Evolutionary conservation across 345 rosid species (phyloP).

Genomic region (Zanthoxylum bungeanum): DNA sequence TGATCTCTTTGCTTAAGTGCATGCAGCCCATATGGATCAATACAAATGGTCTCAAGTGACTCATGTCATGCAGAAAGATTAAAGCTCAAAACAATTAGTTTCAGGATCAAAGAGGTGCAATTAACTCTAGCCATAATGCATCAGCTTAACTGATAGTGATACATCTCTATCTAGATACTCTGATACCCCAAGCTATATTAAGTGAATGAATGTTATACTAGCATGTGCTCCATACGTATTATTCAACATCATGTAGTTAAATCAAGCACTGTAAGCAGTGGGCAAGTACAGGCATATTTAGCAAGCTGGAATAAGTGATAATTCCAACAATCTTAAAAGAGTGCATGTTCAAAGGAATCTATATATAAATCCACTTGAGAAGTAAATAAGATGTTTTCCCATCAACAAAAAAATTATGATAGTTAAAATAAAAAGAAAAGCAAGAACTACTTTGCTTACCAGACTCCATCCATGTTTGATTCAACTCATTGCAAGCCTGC

Average conservation of each 20-base stretch:
- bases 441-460: constrained; percentile 41
- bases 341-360: neutral
- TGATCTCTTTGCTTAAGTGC: neutral
- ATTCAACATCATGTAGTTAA: neutral
- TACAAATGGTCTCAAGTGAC: neutral
- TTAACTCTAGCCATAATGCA: constrained; percentile 6
- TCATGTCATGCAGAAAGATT: neutral
- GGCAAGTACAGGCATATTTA: neutral
- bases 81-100: constrained; percentile 11
- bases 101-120: neutral
- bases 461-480: constrained; percentile 96
- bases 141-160: neutral
- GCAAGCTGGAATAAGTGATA: neutral
- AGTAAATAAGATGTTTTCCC: neutral
- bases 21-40: neutral
- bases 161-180: neutral
- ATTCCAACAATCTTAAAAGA: neutral
- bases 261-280: constrained; percentile 2
- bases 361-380: neutral
- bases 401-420: neutral
- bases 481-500: constrained; percentile 95
- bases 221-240: neutral
- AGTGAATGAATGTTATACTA: neutral
- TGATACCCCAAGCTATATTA: neutral
- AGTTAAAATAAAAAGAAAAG: neutral